Conservation (phyloP, 139 green algal genomes). For the Auxenochlorella pyrenoidosa region DNA sequence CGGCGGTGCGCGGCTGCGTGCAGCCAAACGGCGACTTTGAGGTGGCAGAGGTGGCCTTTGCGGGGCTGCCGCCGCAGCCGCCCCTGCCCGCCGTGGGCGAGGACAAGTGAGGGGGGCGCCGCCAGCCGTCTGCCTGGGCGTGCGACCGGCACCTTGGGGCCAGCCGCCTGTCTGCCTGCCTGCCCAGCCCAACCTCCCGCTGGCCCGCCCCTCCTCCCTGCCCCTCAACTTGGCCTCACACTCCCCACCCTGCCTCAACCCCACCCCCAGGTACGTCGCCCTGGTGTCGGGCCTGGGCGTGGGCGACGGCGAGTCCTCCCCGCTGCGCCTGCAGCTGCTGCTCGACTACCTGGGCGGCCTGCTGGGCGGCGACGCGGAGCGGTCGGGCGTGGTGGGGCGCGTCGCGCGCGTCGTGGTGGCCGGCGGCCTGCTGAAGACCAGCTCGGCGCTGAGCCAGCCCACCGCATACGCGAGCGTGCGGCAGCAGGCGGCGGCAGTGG, state of each 20-base stretch:
- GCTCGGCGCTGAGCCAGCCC: constrained; percentile 55
- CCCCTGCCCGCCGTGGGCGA: constrained; percentile 38
- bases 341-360: constrained; percentile 88
- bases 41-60: constrained; percentile 59
- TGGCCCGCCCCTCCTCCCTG: neutral
- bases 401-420: constrained; percentile 84
- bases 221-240: neutral
- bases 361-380: constrained; percentile 76
- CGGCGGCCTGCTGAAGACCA: constrained; percentile 63
- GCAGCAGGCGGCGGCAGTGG: constrained; percentile 62
- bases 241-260: too few species aligned
- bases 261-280: constrained; percentile 76
- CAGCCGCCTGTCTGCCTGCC: neutral
- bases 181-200: neutral
- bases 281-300: constrained; percentile 91
- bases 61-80: constrained; percentile 49
- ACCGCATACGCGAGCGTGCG: constrained; percentile 63
- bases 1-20: constrained; percentile 79
- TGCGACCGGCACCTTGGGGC: too few species aligned
- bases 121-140: too few species aligned
- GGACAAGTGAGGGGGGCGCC: constrained; percentile 11
- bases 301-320: constrained; percentile 55
- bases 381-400: constrained; percentile 50
- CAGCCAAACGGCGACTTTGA: constrained; percentile 78
- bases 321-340: constrained; percentile 69